Evolutionary conservation across 768 basidiomycete species (phyloP), one percentile per base, ranked within the genome.

Genomic region (Collybiopsis confluens): DNA sequence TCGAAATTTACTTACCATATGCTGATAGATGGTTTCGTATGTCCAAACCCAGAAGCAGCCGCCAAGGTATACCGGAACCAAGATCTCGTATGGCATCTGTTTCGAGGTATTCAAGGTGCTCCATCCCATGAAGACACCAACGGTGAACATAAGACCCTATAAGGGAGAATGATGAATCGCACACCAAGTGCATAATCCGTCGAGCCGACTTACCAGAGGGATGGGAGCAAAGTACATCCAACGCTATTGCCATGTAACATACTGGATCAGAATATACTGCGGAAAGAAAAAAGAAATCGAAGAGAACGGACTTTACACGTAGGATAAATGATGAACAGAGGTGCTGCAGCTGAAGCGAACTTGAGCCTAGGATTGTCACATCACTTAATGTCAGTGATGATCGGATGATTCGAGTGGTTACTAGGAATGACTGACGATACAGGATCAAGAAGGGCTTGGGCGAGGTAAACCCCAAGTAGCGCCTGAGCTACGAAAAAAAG

Each of bases 11-110:
- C 28, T 38, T 56, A 67, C 68, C 58, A 66, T 64, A 56, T 68
- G 64, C 44, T 70, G 67, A 49, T 70, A 70, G 1, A 70, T 63
- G 4, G 67, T 68, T 55, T 70, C 67, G 41, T 68, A 70, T 20
- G 64, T 63, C 49, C 66, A 59, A 5, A 65, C 67, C 67, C 68
- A 70, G 30, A 62, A 57, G 36, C 62, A 62, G 11, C 62, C 59
- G 20, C 66, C 59, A 18, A 66, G 3, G 53, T 65, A 70, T 5
- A 67, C 38, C 1, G 65, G 62, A 30, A 41, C 45, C 11, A 68
- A 61, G 15, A 62, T 57, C 2, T 56, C 55, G n/a, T n/a, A n/a
- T n/a, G n/a, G n/a, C n/a, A n/a, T n/a, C n/a, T n/a, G n/a, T n/a
- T n/a, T n/a, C n/a, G n/a, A n/a, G n/a, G n/a, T n/a, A n/a, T n/a